Base-by-base conservation (phyloP, 2,329 filamentous ascomycete species). In the Ophiostoma himal-ulmi region DNA sequence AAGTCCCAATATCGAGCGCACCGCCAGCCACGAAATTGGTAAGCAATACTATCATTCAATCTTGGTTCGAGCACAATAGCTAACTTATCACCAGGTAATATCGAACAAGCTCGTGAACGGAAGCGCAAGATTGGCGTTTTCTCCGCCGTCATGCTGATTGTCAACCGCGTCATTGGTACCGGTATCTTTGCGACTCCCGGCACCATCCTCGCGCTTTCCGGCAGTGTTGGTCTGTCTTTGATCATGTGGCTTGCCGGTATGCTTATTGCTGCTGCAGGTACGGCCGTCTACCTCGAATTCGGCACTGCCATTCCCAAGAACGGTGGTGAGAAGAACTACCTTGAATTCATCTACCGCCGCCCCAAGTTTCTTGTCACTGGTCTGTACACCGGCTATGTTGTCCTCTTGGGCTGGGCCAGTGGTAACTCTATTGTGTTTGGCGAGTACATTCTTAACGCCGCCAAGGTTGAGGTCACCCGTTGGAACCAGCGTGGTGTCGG, bases 371-470 rank as follows among this genome's bases (percentile, higher is more conserved):
- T 90, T 10, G 83, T 82, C 65, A 90, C 88, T 8, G 84, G 83
- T 17, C 79, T 89, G 70, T 90, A 89, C 77, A 81, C 83, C 4
- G 83, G 84, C 39, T 89, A 90, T 72, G 85, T 89, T 14, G 75
- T 91, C 36, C 82, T 91, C 1, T 83, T 90, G 22, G 87, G 85
- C 14, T 90, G 87, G 87, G 87, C 88, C 0, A 86, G 85, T 7
- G 86, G 86, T 17, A 91, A 91, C 78, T 89, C 85, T 0, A 86
- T 91, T 73, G 84, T 91, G 54, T 91, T 91, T 73, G 88, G 88
- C 72, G 88, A 90, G 76, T 91, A 91, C 78, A 87, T 91, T 70
- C 82, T 91, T 1, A 83, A 89, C 75, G 89, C 89, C 10, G 86
- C 88, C 13, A 80, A 86, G 14, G 82, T 87, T 30, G 84, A 90